Evolutionary conservation across 495 filamentous ascomycete genomes (phyloP).

Genomic region (Daldinia concentrica): DNA sequence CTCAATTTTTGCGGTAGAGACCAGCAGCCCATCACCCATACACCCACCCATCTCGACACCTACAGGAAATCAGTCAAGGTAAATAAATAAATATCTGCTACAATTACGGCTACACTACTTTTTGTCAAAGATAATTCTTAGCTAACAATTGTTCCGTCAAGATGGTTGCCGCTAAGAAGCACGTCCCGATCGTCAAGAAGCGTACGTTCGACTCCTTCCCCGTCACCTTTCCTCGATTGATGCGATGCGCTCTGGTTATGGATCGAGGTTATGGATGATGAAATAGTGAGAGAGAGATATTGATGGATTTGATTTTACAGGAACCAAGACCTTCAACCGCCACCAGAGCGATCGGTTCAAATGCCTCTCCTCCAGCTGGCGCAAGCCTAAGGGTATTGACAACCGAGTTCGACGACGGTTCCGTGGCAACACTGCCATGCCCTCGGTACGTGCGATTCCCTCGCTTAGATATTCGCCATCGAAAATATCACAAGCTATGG

Average conservation of each 20-base stretch:
- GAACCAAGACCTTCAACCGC: constrained; percentile 89
- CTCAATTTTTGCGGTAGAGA: constrained; percentile 50
- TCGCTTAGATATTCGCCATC: not conserved
- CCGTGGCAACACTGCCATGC: constrained; percentile 94
- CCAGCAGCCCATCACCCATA: constrained; percentile 48
- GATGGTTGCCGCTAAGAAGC: constrained; percentile 99
- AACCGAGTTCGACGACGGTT: constrained; percentile 62
- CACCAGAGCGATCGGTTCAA: constrained; percentile 98
- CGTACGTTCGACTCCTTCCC: constrained; percentile 68
- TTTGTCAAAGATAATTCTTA: constrained; percentile 21
- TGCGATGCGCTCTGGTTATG: constrained; percentile 2
- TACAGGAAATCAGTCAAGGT: constrained; percentile 60
- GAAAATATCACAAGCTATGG: not conserved
- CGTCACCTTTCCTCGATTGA: constrained; percentile 7
- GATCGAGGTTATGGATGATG: constrained; percentile 22
- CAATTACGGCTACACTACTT: not conserved
- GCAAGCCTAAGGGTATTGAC: constrained; percentile 99
- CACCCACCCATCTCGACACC: constrained; percentile 52
- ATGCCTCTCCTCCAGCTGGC: constrained; percentile 85
- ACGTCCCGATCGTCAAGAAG: constrained; percentile 99
- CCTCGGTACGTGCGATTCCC: constrained; percentile 77
- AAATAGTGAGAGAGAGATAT: constrained; percentile 33
- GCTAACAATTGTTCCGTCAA: constrained; percentile 55
- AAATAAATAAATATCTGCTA: constrained; percentile 39
- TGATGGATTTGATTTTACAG: constrained; percentile 60